These are phyloP conservation scores for Melaleuca alternifolia DNA, from an alignment of 345 rosid species.

Conservation along the genomic window DNA sequence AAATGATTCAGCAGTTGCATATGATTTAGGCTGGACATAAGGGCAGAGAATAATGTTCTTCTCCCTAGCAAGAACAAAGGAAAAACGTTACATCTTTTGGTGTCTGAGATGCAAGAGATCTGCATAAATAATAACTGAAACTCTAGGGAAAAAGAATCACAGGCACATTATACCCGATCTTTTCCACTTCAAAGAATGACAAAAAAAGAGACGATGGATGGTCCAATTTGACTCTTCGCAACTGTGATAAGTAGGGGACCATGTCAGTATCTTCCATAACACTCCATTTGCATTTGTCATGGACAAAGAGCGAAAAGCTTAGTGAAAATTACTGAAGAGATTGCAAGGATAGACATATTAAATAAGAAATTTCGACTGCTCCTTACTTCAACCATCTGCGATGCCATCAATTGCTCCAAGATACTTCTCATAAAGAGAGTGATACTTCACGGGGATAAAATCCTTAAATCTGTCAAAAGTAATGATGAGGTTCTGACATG, in stretches of 20 bases:
- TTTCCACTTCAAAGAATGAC: neutral
- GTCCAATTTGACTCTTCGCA: neutral
- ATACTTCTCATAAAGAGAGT: conserved; percentile 57
- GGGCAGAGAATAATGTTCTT: neutral
- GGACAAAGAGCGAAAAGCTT: neutral
- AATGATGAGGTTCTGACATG: neutral
- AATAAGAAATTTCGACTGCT: neutral
- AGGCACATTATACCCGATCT: neutral
- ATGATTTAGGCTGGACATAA: neutral
- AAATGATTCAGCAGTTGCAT: neutral
- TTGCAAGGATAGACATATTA: neutral
- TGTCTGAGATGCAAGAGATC: neutral
- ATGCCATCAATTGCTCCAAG: conserved; percentile 25
- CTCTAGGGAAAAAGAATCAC: neutral
- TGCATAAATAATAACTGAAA: neutral
- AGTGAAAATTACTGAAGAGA: neutral
- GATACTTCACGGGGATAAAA: conserved; percentile 64
- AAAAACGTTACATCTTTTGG: neutral
- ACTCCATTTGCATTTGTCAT: neutral
- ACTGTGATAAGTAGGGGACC: neutral
- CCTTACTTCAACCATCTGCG: conserved; percentile 6
- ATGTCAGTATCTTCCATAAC: neutral
- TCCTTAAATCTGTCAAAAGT: conserved; percentile 63
- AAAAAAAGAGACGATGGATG: neutral
- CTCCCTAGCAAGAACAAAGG: neutral